A percentile compares a stretch with the other conserved stretches of the same genome.
phyloP scores from a whole-genome alignment of 768 basidiomycete species.

The Russula emetica region DNA sequence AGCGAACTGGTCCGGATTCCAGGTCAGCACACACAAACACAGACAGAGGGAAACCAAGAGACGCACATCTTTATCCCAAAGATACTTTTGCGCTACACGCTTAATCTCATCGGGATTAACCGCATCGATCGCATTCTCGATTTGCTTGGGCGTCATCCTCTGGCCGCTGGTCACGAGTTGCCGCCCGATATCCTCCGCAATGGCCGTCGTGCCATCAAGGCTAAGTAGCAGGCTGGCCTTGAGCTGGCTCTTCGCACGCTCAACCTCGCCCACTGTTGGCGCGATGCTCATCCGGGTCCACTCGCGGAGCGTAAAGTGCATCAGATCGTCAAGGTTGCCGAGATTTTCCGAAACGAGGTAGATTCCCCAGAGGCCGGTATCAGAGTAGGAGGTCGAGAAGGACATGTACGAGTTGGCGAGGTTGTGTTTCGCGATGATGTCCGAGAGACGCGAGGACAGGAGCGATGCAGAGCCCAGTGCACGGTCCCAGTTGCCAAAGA shows the following conservation, averaged over 20 bases:
- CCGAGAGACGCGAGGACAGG: slow-evolving; percentile 85
- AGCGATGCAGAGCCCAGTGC: slow-evolving; percentile 87
- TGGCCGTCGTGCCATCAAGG: slow-evolving; percentile 92
- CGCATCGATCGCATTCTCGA: slow-evolving; percentile 87
- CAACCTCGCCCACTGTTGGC: slow-evolving; percentile 65
- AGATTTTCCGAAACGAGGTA: slow-evolving; percentile 96
- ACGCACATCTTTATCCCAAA: slow-evolving; percentile 93
- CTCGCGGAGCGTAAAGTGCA: slow-evolving; percentile 92
- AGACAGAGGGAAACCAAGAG: slow-evolving; percentile 1
- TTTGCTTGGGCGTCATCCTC: slow-evolving; percentile 87
- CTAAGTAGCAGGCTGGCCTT: slow-evolving; percentile 89
- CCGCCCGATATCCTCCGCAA: slow-evolving; percentile 98
- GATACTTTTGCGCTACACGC: slow-evolving; percentile 91
- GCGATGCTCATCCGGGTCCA: slow-evolving; percentile 93
- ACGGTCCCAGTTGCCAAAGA: slow-evolving; percentile 99
- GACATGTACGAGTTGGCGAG: slow-evolving; percentile 99
- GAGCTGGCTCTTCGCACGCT: slow-evolving; percentile 97
- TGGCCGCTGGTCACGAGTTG: slow-evolving; percentile 93
- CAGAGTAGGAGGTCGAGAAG: slow-evolving; percentile 97
- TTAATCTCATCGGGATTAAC: slow-evolving; percentile 87
- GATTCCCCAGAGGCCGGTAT: slow-evolving; percentile 98
- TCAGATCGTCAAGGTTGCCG: slow-evolving; percentile 86
- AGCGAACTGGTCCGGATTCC: slow-evolving; percentile 50
- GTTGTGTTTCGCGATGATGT: slow-evolving; percentile 87
- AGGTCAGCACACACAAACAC: slow-evolving; percentile 5